Base-by-base conservation (phyloP, 495 filamentous ascomycete species). In the Apodospora peruviana region DNA sequence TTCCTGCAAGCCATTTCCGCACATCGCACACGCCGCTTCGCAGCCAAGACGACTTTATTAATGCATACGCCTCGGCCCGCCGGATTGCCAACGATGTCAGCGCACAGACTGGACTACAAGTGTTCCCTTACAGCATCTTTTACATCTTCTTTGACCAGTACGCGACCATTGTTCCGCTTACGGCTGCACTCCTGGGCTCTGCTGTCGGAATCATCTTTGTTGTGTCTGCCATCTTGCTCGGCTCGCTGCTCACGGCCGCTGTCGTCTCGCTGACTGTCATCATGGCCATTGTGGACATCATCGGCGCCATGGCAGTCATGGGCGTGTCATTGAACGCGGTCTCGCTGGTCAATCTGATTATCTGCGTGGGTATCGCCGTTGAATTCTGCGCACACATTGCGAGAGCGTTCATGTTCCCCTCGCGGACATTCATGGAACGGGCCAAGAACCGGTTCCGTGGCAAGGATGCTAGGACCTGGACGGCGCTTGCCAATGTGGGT, bases 131-230 rank as follows among this genome's bases (percentile, higher is more conserved):
- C 65, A 88, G 85, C 36, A 85, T 96, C 56, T 91, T 93, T 63
- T 98, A 98, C 71, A 90, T 98, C 57, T 98, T 96, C 78, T 97
- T 98, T 63, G 91, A 98, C 69, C 93, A 96, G 62, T 98, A 98
- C 65, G 76, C 87, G 2, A 77, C 80, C 48, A 96, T 98, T 53
- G 82, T 93, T 25, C 74, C 69, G 21, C 77, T 96, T 4, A 88
- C 93, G 0, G 82, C 77, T 4, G 78, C 85, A 1, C 79, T 98
- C 7, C 75, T 98, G 45, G 83, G 88, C 29, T 85, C 86, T 4
- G 93, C 89, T 0, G 72, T 96, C 18, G 87, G 74, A 21, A 86
- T 91, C 53, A 91, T 96, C 52, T 84, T 95, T 48, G 48, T 85
- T 23, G 74, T 97, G 44, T 82, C 88, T 2, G 80, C 84, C 17